These are phyloP conservation scores for Fusarium sp. DNA, from an alignment of 2,329 filamentous ascomycete genomes.

Conservation along the genomic window DNA sequence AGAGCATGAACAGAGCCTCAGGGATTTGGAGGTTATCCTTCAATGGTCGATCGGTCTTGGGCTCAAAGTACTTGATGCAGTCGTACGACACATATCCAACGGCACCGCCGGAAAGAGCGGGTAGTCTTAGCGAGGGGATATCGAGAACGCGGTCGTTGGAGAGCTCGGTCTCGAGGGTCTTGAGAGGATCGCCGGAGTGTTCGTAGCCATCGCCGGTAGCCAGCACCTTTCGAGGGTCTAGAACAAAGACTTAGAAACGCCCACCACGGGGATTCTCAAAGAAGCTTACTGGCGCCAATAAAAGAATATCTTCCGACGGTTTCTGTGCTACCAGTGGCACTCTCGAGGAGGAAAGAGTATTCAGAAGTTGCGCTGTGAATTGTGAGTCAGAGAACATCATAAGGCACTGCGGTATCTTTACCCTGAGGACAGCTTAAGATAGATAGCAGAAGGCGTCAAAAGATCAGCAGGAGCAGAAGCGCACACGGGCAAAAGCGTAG, in stretches of 20 bases:
- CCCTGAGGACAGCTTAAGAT: slow-evolving; percentile 76
- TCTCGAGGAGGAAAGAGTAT: slow-evolving; percentile 95
- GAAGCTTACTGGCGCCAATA: slow-evolving; percentile 71
- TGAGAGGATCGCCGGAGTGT: slow-evolving; percentile 84
- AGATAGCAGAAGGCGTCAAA: slow-evolving; percentile 93
- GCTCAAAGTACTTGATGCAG: slow-evolving; percentile 97
- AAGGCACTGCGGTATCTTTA: slow-evolving; percentile 15
- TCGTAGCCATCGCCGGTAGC: slow-evolving; percentile 91
- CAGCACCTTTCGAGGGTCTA: slow-evolving; percentile 79
- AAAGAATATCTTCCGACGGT: slow-evolving; percentile 96
- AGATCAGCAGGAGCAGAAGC: slow-evolving; percentile 91
- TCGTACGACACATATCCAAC: slow-evolving; percentile 98
- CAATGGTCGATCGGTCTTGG: slow-evolving; percentile 89
- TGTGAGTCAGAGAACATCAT: slow-evolving; percentile 31
- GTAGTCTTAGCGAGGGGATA: slow-evolving; percentile 83
- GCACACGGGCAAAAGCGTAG: slow-evolving; percentile 84
- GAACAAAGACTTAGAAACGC: slow-evolving; percentile 19
- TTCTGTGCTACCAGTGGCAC: slow-evolving; percentile 82
- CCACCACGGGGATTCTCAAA: not conserved
- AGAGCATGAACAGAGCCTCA: slow-evolving; percentile 97
- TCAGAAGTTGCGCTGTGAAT: slow-evolving; percentile 62
- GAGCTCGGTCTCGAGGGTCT: slow-evolving; percentile 83
- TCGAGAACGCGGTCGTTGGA: slow-evolving; percentile 81
- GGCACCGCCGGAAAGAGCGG: slow-evolving; percentile 88
- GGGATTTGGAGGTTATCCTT: slow-evolving; percentile 90